phyloP scores from a whole-genome alignment of 495 filamentous ascomycete species.

The Thermochaetoides thermophila region DNA sequence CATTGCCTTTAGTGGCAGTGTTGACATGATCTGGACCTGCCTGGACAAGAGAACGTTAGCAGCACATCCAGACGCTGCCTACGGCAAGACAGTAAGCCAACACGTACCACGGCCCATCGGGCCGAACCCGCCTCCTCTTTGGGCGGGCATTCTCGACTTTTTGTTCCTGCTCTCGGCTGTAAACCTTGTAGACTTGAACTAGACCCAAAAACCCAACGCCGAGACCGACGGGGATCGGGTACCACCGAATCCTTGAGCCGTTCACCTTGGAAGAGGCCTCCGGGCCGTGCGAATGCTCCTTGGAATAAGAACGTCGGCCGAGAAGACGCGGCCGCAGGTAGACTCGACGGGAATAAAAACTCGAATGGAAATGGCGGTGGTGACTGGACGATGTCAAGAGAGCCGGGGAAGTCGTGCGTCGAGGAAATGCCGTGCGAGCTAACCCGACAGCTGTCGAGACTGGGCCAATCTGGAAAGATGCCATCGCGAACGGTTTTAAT shows the following conservation, averaged over 20 bases:
- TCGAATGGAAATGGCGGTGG: neutral
- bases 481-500: conserved; percentile 12
- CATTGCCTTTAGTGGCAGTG: conserved; percentile 82
- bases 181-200: conserved; percentile 68
- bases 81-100: no score
- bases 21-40: conserved; percentile 95
- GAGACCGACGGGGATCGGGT: conserved; percentile 84
- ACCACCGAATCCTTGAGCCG: conserved; percentile 77
- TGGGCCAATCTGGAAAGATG: conserved; percentile 11
- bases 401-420: conserved; percentile 4
- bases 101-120: conserved; percentile 72
- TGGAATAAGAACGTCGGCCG: conserved; percentile 17
- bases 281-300: conserved; percentile 23
- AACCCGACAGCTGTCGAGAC: conserved; percentile 11
- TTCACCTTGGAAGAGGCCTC: conserved; percentile 30
- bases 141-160: conserved; percentile 37
- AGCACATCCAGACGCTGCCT: no score
- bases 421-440: conserved; percentile 10
- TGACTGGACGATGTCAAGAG: conserved; percentile 1
- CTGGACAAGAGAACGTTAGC: no score
- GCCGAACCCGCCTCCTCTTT: conserved; percentile 55
- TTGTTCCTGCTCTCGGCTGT: conserved; percentile 40
- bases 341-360: conserved; percentile 5
- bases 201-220: conserved; percentile 79
- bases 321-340: conserved; percentile 1